A percentile compares a stretch with the other conserved stretches of the same genome.
Conservation (phyloP, 2,329 filamentous ascomycete species). For the Cytospora leucostoma region DNA sequence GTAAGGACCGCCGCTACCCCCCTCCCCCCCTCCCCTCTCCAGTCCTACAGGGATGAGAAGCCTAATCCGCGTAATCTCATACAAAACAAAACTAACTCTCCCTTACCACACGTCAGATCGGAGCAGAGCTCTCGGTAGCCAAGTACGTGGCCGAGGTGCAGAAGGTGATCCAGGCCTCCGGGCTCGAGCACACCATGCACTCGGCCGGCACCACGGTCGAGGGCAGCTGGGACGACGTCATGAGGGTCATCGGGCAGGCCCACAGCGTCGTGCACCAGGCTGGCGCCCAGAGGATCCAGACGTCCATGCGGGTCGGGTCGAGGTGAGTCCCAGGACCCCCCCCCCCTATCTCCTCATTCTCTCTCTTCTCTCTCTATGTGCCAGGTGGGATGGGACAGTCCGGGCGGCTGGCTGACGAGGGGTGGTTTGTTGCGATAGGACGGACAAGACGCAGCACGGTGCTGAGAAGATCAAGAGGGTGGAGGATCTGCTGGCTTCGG, state of each 20-base stretch:
- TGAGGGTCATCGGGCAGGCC: slow-evolving; percentile 81
- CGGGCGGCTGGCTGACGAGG: neutral
- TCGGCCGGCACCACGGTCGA: slow-evolving; percentile 92
- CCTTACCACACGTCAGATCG: slow-evolving; percentile 58
- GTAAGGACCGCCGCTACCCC: slow-evolving; percentile 51
- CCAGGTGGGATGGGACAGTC: too few species aligned
- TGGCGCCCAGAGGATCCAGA: slow-evolving; percentile 82
- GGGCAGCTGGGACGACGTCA: slow-evolving; percentile 87
- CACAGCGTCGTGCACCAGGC: slow-evolving; percentile 75
- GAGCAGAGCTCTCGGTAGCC: slow-evolving; percentile 76
- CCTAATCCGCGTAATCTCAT: neutral
- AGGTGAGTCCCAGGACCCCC: slow-evolving; percentile 56
- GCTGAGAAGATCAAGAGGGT: slow-evolving; percentile 75
- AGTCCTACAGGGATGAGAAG: neutral
- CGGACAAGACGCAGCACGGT: slow-evolving; percentile 81
- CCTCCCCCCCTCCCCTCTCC: neutral
- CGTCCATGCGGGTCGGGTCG: slow-evolving; percentile 82
- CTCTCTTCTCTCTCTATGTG: neutral
- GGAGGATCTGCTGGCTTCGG: slow-evolving; percentile 49
- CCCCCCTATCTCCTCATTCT: neutral
- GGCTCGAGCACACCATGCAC: slow-evolving; percentile 85
- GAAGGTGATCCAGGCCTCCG: slow-evolving; percentile 76
- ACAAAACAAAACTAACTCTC: neutral
- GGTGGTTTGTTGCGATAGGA: slow-evolving; percentile 51
- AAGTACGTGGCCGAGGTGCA: slow-evolving; percentile 89